Evolutionary conservation across 1,284 basidiomycete genomes (phyloP).

Genomic region (Pascua sp.): DNA sequence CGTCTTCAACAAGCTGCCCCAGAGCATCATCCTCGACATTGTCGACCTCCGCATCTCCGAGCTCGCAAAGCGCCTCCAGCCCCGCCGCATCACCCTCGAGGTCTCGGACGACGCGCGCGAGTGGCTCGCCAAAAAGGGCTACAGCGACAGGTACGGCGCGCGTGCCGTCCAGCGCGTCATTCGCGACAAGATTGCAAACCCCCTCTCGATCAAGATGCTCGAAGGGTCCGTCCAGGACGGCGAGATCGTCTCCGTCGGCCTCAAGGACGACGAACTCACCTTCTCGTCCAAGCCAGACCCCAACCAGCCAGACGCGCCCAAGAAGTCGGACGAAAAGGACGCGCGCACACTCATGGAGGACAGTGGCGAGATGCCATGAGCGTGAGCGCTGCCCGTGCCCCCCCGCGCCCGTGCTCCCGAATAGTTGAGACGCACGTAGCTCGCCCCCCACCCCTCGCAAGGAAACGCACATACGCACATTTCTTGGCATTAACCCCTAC

Average conservation of each 20-base stretch:
- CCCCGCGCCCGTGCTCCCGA: no score
- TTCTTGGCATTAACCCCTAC: no score
- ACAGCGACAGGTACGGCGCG: slow-evolving; percentile 80
- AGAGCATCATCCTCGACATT: slow-evolving; percentile 67
- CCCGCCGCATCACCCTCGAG: slow-evolving; percentile 67
- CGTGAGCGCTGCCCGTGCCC: not conserved
- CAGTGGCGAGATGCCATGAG: slow-evolving; percentile 11
- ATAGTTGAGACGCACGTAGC: no score
- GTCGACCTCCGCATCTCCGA: slow-evolving; percentile 72
- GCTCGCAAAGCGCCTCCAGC: slow-evolving; percentile 63
- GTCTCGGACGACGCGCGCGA: slow-evolving; percentile 62
- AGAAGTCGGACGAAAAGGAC: slow-evolving; percentile 5
- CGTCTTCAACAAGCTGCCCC: slow-evolving; percentile 85
- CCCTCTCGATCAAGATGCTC: slow-evolving; percentile 69
- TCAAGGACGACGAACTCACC: slow-evolving; percentile 49
- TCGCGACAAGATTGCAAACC: slow-evolving; percentile 70
- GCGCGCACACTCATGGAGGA: slow-evolving; percentile 14
- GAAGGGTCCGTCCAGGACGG: slow-evolving; percentile 72
- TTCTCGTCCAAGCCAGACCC: slow-evolving; percentile 16
- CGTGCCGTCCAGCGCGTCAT: slow-evolving; percentile 78
- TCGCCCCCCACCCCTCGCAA: no score
- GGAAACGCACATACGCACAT: no score
- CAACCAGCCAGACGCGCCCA: slow-evolving; percentile 2
- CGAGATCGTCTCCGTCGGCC: slow-evolving; percentile 60
- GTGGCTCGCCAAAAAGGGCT: slow-evolving; percentile 77